Percentiles rank a stretch among this genome's conserved stretches.
Evolutionary conservation across 2,329 filamentous ascomycete genomes (phyloP).

Genomic region (Cladosporium austrohemisphaericum): DNA sequence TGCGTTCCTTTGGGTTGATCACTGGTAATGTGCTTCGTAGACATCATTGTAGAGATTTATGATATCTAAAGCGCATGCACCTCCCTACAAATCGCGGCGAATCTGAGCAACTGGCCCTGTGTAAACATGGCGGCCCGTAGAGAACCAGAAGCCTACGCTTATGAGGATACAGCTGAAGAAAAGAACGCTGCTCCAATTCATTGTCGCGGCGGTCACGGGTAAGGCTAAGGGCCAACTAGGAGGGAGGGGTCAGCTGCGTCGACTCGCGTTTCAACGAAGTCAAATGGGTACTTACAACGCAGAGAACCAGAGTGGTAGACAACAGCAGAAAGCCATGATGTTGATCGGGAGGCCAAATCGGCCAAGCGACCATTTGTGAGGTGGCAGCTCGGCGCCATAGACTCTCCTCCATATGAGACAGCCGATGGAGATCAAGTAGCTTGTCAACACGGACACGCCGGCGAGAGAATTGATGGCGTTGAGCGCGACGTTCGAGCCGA

Average conservation of each 20-base stretch:
- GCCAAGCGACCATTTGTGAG: slow-evolving; percentile 24
- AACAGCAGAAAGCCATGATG: slow-evolving; percentile 5
- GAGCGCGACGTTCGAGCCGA: slow-evolving; percentile 39
- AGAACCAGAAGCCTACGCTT: slow-evolving; percentile 11
- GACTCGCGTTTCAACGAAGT: slow-evolving; percentile 6
- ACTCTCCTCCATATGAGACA: slow-evolving; percentile 26
- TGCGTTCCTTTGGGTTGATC: no score
- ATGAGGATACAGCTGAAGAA: slow-evolving; percentile 30
- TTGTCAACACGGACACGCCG: slow-evolving; percentile 35
- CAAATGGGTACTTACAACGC: slow-evolving; percentile 21
- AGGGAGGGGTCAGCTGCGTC: not conserved
- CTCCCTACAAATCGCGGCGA: not conserved
- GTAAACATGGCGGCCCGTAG: slow-evolving; percentile 19
- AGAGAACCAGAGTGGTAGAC: slow-evolving; percentile 23
- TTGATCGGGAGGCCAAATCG: slow-evolving; percentile 20
- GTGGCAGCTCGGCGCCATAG: slow-evolving; percentile 23
- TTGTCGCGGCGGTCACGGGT: slow-evolving; percentile 34
- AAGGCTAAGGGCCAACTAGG: slow-evolving; percentile 16
- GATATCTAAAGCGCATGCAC: no score
- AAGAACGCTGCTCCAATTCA: slow-evolving; percentile 51
- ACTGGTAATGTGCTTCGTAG: no score
- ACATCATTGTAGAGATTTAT: no score
- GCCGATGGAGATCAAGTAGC: slow-evolving; percentile 26
- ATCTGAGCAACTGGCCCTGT: slow-evolving; percentile 19
- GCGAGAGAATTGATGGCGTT: slow-evolving; percentile 40